phyloP scores from a whole-genome alignment of 768 basidiomycete genomes.

The Auriscalpium vulgare region DNA sequence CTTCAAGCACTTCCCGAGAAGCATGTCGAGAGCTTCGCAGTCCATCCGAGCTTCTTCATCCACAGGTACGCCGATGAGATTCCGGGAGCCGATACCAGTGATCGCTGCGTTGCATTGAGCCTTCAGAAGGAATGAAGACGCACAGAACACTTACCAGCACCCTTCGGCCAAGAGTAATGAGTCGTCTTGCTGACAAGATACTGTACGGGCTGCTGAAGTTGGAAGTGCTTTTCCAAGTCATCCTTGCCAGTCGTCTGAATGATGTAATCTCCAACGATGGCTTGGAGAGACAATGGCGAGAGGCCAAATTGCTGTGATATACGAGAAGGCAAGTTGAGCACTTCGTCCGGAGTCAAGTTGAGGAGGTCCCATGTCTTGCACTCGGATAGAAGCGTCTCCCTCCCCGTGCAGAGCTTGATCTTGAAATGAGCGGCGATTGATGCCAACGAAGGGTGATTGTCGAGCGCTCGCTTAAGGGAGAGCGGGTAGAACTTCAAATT shows the following conservation, averaged over 20 bases:
- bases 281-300: constrained; percentile 24
- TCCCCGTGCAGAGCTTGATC: constrained; percentile 21
- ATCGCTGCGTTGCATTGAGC: constrained; percentile 23
- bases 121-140: background rate
- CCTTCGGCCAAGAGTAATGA: constrained; percentile 44
- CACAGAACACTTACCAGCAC: constrained; percentile 26
- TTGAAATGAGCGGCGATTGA: constrained; percentile 27
- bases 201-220: constrained; percentile 17
- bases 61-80: constrained; percentile 28
- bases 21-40: constrained; percentile 18
- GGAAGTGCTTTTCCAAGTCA: constrained; percentile 18
- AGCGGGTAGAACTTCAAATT: constrained; percentile 42
- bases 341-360: constrained; percentile 27
- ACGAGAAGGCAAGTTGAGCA: constrained; percentile 29
- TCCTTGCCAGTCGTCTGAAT: constrained; percentile 32
- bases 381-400: constrained; percentile 21
- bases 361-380: constrained; percentile 33
- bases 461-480: constrained; percentile 22
- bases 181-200: constrained; percentile 26
- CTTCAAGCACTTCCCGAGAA: constrained; percentile 24
- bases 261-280: constrained; percentile 23
- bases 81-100: constrained; percentile 34
- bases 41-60: constrained; percentile 31
- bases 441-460: constrained; percentile 18
- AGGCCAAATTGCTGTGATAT: constrained; percentile 28